Conservation (phyloP, 2,329 filamentous ascomycete genomes). For the Coleophoma cylindrospora region DNA sequence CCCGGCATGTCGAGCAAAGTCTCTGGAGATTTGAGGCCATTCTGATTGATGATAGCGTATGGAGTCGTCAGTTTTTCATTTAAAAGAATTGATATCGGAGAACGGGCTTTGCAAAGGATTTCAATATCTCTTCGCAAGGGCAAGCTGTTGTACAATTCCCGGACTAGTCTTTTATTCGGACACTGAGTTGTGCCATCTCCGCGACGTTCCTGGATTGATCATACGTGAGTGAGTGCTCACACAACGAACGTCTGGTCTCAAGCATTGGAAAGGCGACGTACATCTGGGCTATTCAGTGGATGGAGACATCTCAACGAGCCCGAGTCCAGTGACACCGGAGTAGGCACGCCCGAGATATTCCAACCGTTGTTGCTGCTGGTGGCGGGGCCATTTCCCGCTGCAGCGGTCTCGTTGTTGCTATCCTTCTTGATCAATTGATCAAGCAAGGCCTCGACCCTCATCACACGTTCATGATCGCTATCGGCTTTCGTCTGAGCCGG, state of each 20-base stretch:
- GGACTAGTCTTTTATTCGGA: conserved; percentile 5
- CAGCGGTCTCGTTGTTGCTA: background rate
- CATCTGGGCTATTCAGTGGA: background rate
- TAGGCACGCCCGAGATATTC: conserved; percentile 39
- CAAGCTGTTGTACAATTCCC: conserved; percentile 11
- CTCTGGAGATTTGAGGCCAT: conserved; percentile 8
- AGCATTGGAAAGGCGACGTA: background rate
- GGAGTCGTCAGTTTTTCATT: conserved; percentile 21
- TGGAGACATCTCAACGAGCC: conserved; percentile 14
- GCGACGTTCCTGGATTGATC: background rate
- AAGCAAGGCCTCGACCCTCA: conserved; percentile 41
- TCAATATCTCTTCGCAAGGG: conserved; percentile 17
- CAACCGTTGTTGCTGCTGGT: conserved; percentile 41
- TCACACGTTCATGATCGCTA: conserved; percentile 32
- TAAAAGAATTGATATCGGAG: conserved; percentile 11
- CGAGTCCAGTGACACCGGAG: conserved; percentile 41
- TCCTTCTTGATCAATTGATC: conserved; percentile 37
- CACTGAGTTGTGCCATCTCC: background rate
- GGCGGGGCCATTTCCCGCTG: conserved; percentile 27
- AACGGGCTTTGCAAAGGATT: conserved; percentile 2
- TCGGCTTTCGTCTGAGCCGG: background rate
- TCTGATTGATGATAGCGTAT: conserved; percentile 8
- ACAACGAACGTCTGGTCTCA: background rate
- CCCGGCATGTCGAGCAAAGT: conserved; percentile 19
- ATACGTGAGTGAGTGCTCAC: no score